Conservation (phyloP, 2,329 filamentous ascomycete genomes). For the Cytospora schulzeri region DNA sequence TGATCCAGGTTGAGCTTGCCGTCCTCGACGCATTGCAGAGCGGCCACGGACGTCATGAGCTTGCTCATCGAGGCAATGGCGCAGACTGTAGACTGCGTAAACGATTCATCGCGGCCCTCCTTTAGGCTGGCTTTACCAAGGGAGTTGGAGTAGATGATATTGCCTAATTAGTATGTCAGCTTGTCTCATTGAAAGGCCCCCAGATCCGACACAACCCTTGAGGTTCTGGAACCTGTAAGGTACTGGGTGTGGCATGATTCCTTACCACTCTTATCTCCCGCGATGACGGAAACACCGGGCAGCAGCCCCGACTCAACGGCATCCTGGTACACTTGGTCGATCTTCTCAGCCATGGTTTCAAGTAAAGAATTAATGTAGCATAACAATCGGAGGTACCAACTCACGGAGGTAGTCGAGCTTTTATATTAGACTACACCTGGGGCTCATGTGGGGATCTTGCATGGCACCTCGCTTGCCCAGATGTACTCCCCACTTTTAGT, state of each 20-base stretch:
- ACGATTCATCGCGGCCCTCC: conserved; percentile 31
- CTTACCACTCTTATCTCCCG: conserved; percentile 31
- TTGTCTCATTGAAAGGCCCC: not conserved
- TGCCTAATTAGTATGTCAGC: conserved; percentile 29
- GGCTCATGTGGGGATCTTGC: not conserved
- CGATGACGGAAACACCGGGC: conserved; percentile 30
- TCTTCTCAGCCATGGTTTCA: conserved; percentile 2
- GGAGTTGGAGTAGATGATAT: conserved; percentile 32
- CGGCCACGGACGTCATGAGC: conserved; percentile 40
- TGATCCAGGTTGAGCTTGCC: conserved; percentile 40
- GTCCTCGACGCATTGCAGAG: conserved; percentile 45
- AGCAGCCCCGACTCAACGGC: conserved; percentile 31
- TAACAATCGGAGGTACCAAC: too few species aligned
- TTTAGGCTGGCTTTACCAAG: conserved; percentile 31
- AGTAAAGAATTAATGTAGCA: not conserved
- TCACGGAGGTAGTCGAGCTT: too few species aligned
- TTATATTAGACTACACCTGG: too few species aligned
- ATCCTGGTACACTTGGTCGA: conserved; percentile 29
- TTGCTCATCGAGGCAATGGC: conserved; percentile 44
- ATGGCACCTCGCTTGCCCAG: not conserved
- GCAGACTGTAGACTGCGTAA: conserved; percentile 32
- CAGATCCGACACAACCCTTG: not conserved
- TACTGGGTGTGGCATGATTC: too few species aligned
- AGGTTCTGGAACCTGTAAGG: too few species aligned
- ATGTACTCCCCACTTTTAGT: too few species aligned